phyloP scores from a whole-genome alignment of 495 filamentous ascomycete genomes.

The Daldinia grandis region DNA sequence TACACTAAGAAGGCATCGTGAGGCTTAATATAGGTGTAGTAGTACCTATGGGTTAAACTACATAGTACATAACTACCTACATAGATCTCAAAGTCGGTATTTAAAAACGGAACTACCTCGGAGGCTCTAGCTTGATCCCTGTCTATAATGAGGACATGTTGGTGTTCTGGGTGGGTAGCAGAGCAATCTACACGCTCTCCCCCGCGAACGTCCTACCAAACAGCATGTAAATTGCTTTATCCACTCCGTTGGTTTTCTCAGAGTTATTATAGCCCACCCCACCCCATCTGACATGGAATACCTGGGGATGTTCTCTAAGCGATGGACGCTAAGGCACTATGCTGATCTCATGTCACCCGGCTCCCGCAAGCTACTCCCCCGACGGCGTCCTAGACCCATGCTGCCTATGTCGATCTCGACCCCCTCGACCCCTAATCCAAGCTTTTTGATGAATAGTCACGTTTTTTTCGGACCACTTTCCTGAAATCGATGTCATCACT shows the following conservation, averaged over 20 bases:
- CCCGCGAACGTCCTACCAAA: constrained; percentile 26
- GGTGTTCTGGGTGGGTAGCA: constrained; percentile 23
- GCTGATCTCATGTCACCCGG: constrained; percentile 46
- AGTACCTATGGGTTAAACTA: neutral
- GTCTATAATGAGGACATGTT: constrained; percentile 29
- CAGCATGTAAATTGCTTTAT: constrained; percentile 29
- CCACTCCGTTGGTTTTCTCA: constrained; percentile 15
- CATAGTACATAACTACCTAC: neutral
- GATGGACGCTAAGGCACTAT: constrained; percentile 44
- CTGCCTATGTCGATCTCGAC: constrained; percentile 44
- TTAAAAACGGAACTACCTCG: constrained; percentile 42
- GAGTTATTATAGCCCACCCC: constrained; percentile 38
- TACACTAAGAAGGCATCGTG: neutral
- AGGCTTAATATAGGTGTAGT: neutral
- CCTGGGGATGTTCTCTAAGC: constrained; percentile 41
- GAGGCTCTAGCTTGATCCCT: constrained; percentile 40
- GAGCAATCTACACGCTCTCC: constrained; percentile 29
- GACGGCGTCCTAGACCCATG: constrained; percentile 34
- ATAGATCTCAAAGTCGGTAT: constrained; percentile 29
- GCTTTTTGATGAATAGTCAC: constrained; percentile 37
- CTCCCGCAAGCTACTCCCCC: constrained; percentile 42
- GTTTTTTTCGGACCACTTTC: constrained; percentile 40
- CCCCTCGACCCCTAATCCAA: constrained; percentile 41
- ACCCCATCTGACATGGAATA: constrained; percentile 42
- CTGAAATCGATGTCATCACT: constrained; percentile 38